Percentiles rank a stretch among this genome's conserved stretches.
Conservation (phyloP, 2,329 filamentous ascomycete species). For the Claviceps purpurea region DNA sequence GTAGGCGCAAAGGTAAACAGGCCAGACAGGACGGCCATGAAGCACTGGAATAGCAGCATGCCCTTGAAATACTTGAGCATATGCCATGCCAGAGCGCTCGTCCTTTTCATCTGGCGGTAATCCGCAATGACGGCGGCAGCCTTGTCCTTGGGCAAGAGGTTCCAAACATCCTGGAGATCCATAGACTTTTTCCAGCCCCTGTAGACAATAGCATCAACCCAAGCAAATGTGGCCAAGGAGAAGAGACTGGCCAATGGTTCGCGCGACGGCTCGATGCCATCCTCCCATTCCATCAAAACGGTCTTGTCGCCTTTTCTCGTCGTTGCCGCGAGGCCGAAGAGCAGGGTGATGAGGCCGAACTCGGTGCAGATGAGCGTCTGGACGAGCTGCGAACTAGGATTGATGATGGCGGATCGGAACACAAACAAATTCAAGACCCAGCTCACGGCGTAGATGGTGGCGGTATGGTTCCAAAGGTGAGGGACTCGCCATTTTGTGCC, state of each 20-base stretch:
- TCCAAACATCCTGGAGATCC: constrained; percentile 83
- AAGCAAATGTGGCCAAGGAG: constrained; percentile 75
- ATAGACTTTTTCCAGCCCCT: constrained; percentile 75
- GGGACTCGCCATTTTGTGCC: constrained; percentile 54
- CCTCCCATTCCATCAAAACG: constrained; percentile 79
- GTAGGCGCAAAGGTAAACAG: constrained; percentile 86
- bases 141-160: constrained; percentile 77
- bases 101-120: constrained; percentile 78
- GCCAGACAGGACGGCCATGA: constrained; percentile 67
- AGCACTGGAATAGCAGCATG: constrained; percentile 60
- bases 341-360: constrained; percentile 60
- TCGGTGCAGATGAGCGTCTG: constrained; percentile 56
- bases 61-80: constrained; percentile 74
- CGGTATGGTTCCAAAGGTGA: constrained; percentile 85
- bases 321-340: constrained; percentile 63
- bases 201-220: constrained; percentile 84
- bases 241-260: constrained; percentile 82
- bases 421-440: constrained; percentile 67
- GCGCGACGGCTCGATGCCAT: constrained; percentile 70
- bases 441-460: constrained; percentile 64
- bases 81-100: constrained; percentile 64
- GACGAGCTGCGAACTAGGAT: constrained; percentile 50
- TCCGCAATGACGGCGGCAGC: constrained; percentile 65
- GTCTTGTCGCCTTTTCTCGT: constrained; percentile 88
- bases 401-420: constrained; percentile 76